phyloP scores from a whole-genome alignment of 2,329 filamentous ascomycete genomes.

The Paecilomyces sp. region DNA sequence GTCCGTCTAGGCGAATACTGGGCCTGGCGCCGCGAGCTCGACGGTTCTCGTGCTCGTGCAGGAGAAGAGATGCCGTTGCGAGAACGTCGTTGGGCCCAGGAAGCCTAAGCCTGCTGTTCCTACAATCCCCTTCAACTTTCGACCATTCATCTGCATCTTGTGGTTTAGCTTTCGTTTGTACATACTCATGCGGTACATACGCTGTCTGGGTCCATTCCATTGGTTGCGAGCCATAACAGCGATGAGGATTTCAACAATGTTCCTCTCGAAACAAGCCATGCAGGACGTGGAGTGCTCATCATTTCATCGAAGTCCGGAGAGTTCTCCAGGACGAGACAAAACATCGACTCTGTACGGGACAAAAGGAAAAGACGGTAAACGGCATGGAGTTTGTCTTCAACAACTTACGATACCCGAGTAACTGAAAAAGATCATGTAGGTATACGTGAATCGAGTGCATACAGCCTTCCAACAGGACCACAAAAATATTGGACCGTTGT shows the following conservation, averaged over 20 bases:
- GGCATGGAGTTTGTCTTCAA: conserved; percentile 13
- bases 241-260: conserved; percentile 1
- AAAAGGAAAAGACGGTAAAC: background rate
- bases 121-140: background rate
- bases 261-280: background rate
- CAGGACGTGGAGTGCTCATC: background rate
- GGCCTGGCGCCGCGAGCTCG: conserved; percentile 73
- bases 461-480: background rate
- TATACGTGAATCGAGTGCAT: background rate
- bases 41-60: conserved; percentile 51
- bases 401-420: conserved; percentile 5
- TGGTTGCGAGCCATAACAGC: background rate
- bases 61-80: conserved; percentile 61
- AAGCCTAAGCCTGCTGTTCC: conserved; percentile 19
- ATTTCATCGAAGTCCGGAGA: background rate
- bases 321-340: background rate
- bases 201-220: background rate
- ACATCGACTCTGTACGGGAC: background rate
- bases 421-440: background rate
- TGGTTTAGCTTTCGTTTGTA: background rate
- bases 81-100: conserved; percentile 72
- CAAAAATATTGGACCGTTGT: background rate
- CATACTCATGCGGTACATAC: background rate
- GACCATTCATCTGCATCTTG: background rate
- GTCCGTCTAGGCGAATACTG: conserved; percentile 82